Conservation (phyloP, 2,329 filamentous ascomycete species). For the Paracamarosporium sp. region DNA sequence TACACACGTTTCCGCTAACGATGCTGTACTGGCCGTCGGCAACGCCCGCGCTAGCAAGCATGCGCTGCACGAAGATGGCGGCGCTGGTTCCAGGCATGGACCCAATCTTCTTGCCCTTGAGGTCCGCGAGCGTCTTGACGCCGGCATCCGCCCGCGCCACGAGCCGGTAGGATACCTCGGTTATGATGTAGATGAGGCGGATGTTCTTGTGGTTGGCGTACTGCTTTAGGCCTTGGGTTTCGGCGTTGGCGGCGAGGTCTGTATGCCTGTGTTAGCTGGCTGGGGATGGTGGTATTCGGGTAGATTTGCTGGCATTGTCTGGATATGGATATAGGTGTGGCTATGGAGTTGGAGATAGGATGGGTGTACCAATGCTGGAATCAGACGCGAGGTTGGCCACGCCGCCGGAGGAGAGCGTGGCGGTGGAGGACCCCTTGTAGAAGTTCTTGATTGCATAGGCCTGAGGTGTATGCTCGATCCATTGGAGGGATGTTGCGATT, state of each 20-base stretch:
- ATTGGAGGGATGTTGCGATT: constrained; percentile 27
- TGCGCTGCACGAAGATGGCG: constrained; percentile 25
- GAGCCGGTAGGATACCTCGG: constrained; percentile 34
- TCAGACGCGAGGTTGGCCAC: constrained; percentile 29
- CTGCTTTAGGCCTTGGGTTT: constrained; percentile 35
- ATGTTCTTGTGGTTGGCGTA: constrained; percentile 30
- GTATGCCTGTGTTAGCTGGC: constrained; percentile 11
- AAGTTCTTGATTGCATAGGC: constrained; percentile 32
- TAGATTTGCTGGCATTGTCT: not conserved
- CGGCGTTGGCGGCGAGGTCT: constrained; percentile 37
- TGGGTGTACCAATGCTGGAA: constrained; percentile 3
- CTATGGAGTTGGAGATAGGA: not conserved
- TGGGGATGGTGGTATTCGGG: too few relatives aligned
- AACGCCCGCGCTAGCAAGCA: constrained; percentile 26
- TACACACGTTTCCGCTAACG: constrained; percentile 26
- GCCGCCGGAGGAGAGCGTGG: constrained; percentile 19
- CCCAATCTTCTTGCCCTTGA: constrained; percentile 34
- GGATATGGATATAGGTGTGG: not conserved
- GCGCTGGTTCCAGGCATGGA: constrained; percentile 22
- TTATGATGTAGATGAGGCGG: constrained; percentile 36
- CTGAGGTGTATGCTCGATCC: constrained; percentile 36
- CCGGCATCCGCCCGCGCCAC: constrained; percentile 26
- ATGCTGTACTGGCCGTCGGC: constrained; percentile 22
- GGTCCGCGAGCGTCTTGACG: constrained; percentile 24
- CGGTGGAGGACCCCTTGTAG: constrained; percentile 25